phyloP scores from a whole-genome alignment of 345 rosid genomes.

The Brassica rapa region DNA sequence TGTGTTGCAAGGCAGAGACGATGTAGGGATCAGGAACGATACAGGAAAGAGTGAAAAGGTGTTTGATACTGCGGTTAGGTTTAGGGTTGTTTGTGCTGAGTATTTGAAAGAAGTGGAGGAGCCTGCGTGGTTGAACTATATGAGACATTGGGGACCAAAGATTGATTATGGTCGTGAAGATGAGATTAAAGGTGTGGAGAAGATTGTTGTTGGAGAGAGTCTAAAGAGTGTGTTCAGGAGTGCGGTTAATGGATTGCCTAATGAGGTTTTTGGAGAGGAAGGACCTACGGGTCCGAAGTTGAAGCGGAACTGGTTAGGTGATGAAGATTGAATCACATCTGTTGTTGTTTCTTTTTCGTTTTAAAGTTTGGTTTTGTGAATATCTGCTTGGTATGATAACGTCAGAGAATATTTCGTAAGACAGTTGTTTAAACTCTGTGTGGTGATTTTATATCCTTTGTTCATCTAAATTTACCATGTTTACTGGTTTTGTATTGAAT shows the following conservation, averaged over 20 bases:
- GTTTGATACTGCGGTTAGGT: conserved; percentile 50
- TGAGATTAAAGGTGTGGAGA: conserved; percentile 54
- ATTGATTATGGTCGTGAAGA: conserved; percentile 51
- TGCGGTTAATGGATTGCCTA: conserved; percentile 53
- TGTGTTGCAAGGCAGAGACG: conserved; percentile 63
- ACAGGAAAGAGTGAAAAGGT: conserved; percentile 56
- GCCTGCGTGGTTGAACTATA: conserved; percentile 67
- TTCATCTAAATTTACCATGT: too few relatives aligned
- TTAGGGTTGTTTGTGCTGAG: conserved; percentile 54
- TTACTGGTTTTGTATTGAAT: too few relatives aligned
- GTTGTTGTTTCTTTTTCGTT: neutral
- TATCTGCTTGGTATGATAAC: neutral
- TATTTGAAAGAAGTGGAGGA: conserved; percentile 45
- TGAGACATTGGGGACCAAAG: conserved; percentile 82
- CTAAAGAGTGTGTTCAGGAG: conserved; percentile 52
- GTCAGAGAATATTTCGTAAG: too few relatives aligned
- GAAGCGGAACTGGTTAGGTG: conserved; percentile 62
- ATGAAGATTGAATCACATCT: conserved; percentile 46
- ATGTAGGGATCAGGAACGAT: conserved; percentile 71
- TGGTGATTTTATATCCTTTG: too few relatives aligned
- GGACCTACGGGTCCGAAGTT: conserved; percentile 86
- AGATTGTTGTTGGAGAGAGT: conserved; percentile 48
- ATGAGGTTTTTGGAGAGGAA: conserved; percentile 65
- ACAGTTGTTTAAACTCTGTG: too few relatives aligned
- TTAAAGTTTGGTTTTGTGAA: neutral